Base-by-base conservation (phyloP, 2,329 filamentous ascomycete genomes). In the Aspergillus tamarii region DNA sequence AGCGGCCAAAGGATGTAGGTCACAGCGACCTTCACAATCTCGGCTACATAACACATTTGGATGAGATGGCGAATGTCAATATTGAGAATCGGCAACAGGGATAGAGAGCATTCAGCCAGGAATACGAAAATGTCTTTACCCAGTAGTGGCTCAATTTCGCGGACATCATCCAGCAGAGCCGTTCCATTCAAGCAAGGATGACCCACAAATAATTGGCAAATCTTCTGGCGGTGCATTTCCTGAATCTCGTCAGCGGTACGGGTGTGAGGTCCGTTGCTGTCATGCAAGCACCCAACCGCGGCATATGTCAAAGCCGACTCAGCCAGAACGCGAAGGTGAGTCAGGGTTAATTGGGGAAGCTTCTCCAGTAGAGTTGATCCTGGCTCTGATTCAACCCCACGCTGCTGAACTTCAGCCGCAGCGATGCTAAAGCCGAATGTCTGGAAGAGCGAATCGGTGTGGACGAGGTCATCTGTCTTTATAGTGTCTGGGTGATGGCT, bases 251-350 rank as follows among this genome's bases (percentile, higher is more conserved):
- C 80, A 56, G 87, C 85, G 14, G 91, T 68, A 16, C 70, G 74
- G 19, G 66, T 87, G 64, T 83, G 84, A 66, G 86, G 89, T 9
- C 87, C 84, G 0, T 85, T 84, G 3, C 81, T 83, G 23, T 85
- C 83, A 57, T 88, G 85, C 48, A 94, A 84, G 5, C 88, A 88
- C 1, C 92, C 91, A 63, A 96, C 84, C 1, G 92, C 87, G 60
- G 94, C 86, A 76, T 95, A 98, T 0, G 94, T 94, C 34, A 91
- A 87, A 1, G 92, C 91, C 1, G 94, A 98, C 80, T 97, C 95
- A 1, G 92, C 89, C 28, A 98, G 82, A 32, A 98, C 89, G 56
- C 94, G 91, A 32, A 99, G 84, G 75, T 98, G 93, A 1, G 92
- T 95, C 64, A 99, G 82, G 1, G 88, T 86, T 75, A 96, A 89